These are phyloP conservation scores for Corylus avellana DNA, from an alignment of 306 rosid species.

Conservation along the genomic window DNA sequence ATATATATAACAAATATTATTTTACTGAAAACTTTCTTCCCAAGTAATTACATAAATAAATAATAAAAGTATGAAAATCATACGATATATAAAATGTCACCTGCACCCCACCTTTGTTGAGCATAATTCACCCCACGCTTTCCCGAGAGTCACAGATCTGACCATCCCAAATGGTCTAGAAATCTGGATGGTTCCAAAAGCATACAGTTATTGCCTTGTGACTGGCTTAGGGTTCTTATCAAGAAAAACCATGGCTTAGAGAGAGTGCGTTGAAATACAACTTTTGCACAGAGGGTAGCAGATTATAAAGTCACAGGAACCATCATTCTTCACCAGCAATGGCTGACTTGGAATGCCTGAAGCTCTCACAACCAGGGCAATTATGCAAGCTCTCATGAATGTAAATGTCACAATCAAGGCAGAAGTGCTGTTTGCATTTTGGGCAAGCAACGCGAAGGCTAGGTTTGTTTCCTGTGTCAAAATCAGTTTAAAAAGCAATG, in stretches of 20 bases:
- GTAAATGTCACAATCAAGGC: constrained; percentile 90
- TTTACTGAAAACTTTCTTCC: no score
- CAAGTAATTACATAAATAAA: no score
- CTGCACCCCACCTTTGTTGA: no score
- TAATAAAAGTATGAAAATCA: no score
- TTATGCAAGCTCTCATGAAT: constrained; percentile 94
- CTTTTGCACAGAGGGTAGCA: not conserved
- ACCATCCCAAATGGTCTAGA: not conserved
- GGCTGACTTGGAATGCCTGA: constrained; percentile 56
- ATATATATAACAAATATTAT: no score
- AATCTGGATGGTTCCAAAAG: not conserved
- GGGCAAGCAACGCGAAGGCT: constrained; percentile 75
- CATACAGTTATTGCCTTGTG: not conserved
- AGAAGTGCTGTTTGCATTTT: constrained; percentile 82
- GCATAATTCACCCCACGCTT: not conserved
- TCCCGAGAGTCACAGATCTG: no score
- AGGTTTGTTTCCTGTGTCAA: constrained; percentile 70
- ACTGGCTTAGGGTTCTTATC: not conserved
- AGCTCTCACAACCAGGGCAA: constrained; percentile 96
- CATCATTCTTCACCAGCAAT: constrained; percentile 38
- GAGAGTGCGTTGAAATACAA: no score
- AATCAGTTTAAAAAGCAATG: constrained; percentile 15
- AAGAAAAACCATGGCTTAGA: not conserved
- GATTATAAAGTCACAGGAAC: not conserved
- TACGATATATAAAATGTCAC: no score